phyloP scores from a whole-genome alignment of 495 filamentous ascomycete species.

The Durotheca rogersii region DNA sequence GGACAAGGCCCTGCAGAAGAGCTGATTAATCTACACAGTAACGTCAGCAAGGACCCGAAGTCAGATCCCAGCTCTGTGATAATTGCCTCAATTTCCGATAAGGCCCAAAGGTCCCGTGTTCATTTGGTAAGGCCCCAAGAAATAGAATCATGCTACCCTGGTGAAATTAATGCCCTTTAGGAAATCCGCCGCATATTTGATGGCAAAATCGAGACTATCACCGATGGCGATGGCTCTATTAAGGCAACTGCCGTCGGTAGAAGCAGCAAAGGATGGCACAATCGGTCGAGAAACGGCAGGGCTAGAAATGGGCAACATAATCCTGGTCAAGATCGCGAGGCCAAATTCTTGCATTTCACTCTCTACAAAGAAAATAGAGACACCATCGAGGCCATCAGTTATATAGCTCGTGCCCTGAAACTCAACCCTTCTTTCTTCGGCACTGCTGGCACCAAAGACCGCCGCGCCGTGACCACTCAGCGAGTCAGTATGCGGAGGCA shows the following conservation, averaged over 20 bases:
- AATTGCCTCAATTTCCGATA: conserved; percentile 43
- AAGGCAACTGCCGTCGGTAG: conserved; percentile 37
- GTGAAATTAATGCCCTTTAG: conserved; percentile 24
- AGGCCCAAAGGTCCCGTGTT: conserved; percentile 38
- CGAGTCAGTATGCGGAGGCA: conserved; percentile 72
- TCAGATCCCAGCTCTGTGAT: conserved; percentile 13
- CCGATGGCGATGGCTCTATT: conserved; percentile 34
- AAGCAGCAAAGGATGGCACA: conserved; percentile 38
- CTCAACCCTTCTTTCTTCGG: conserved; percentile 69
- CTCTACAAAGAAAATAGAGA: conserved; percentile 98
- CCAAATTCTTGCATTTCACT: conserved; percentile 85
- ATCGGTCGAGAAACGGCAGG: conserved; percentile 38
- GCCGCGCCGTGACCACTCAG: conserved; percentile 84
- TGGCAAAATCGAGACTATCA: conserved; percentile 36
- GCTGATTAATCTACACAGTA: conserved; percentile 37
- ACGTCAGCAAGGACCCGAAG: conserved; percentile 19
- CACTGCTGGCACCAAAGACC: conserved; percentile 93
- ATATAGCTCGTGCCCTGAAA: conserved; percentile 66
- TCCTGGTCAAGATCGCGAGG: conserved; percentile 46
- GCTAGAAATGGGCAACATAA: conserved; percentile 31
- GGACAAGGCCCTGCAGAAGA: conserved; percentile 35
- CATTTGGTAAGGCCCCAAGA: conserved; percentile 42
- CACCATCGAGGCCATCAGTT: conserved; percentile 87
- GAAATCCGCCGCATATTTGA: conserved; percentile 50
- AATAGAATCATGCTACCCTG: neutral